Evolutionary conservation across 768 basidiomycete genomes (phyloP).

Genomic region (Tulasnella sp.): DNA sequence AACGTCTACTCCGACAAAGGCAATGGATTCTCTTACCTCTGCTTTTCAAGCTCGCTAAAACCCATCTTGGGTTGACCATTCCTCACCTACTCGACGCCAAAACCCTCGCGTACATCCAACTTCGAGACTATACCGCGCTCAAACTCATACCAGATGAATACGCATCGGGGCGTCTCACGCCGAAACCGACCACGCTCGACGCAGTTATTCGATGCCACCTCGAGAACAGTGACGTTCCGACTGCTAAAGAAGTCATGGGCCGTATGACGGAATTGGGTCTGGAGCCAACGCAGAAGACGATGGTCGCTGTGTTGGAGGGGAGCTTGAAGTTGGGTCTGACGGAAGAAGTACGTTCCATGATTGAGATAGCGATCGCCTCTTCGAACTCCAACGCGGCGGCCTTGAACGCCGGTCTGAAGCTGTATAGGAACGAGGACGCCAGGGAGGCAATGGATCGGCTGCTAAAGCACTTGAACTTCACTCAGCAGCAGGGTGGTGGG

Average conservation of each 20-base stretch:
- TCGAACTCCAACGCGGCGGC: not conserved
- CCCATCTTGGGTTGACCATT: not conserved
- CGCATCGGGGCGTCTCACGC: not conserved
- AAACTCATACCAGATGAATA: not conserved
- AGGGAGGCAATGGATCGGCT: not conserved
- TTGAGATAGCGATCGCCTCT: not conserved
- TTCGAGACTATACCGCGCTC: not conserved
- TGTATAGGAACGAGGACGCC: not conserved
- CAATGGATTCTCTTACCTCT: not conserved
- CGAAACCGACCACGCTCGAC: not conserved
- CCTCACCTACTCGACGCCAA: slow-evolving; percentile 2
- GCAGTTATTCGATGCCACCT: not conserved
- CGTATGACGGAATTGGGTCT: not conserved
- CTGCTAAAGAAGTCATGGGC: not conserved
- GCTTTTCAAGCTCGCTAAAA: not conserved
- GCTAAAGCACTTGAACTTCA: not conserved
- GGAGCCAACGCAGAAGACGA: not conserved
- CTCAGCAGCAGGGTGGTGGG: not conserved
- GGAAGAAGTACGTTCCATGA: not conserved
- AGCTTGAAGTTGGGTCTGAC: slow-evolving; percentile 7
- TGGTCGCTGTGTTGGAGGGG: not conserved
- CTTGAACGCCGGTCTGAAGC: not conserved
- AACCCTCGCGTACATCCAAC: not conserved
- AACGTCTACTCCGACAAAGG: not conserved
- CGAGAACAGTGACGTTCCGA: not conserved